Base-by-base conservation (phyloP, 257 asterid species). In the Plantago ovata region DNA sequence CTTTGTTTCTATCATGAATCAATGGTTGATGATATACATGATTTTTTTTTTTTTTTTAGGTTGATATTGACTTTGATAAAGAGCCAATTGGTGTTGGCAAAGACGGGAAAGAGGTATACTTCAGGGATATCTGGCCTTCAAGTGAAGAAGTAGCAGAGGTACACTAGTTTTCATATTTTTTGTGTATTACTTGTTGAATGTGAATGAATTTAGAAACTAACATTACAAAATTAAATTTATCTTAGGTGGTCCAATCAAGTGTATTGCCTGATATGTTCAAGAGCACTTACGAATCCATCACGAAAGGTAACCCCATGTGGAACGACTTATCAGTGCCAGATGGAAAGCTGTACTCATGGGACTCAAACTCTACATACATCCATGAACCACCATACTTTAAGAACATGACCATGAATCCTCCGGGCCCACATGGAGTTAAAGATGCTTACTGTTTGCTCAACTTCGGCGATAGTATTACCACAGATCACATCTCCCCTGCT, bases 401-500 rank as follows among this genome's bases (percentile, higher is more conserved):
- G 87, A 61, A 70, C 62, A 87, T 91, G 93, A 85, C 94, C 68
- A 85, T 91, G 95, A 73, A 83, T 62, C 96, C 98, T 66, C 98
- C 98, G 0, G 98, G 98, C 32, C 79, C 98, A 16, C 83, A 68
- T 47, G 95, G 87, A 53, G 96, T 87, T n/a, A 85, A 91, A 76
- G 95, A 91, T 56, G 98, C 98, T 48, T 87, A 83, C 73, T 91
- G 98, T 72, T 81, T 91, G 80, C 77, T 91, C 53, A 91, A 87
- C 75, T 87, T 84, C 53, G 98, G 98, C 0, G 96, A 87, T 62
- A 87, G 95, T 69, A 91, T 91, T 52, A 91, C 96, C 14, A 91
- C 98, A 1, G 96, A 91, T 73, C 98, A 91, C 79, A 85, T 91
- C 70, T 91, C 96, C 0, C 98, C 98, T 16, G 98, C 98, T 43